Conservation (phyloP, 2,329 filamentous ascomycete species). For the Berkeleyomyces rouxiae region DNA sequence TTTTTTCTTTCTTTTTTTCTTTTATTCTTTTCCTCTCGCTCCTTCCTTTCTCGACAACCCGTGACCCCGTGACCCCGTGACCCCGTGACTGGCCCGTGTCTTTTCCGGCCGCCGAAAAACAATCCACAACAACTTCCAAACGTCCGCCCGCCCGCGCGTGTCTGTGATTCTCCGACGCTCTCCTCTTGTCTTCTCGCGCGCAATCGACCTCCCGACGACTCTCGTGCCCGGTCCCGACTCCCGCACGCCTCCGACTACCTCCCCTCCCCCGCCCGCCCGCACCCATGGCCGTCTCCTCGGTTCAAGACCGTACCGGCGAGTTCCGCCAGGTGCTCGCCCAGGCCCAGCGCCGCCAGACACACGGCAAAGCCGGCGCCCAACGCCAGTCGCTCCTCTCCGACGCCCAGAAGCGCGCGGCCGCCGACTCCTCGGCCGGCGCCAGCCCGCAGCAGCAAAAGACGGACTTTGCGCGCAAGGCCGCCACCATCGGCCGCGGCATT, state of each 20-base stretch:
- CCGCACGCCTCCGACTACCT: background rate
- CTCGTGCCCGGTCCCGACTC: background rate
- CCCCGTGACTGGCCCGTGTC: too few species aligned
- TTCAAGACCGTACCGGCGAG: slow-evolving; percentile 92
- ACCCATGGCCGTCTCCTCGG: slow-evolving; percentile 51
- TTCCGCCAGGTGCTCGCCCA: slow-evolving; percentile 83
- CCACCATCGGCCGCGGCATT: slow-evolving; percentile 83
- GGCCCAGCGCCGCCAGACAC: slow-evolving; percentile 62
- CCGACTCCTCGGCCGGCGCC: slow-evolving; percentile 26
- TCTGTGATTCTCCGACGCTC: too few species aligned
- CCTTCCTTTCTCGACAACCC: background rate
- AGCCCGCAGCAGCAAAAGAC: slow-evolving; percentile 39
- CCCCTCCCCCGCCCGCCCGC: slow-evolving; percentile 6
- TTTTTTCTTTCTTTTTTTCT: background rate
- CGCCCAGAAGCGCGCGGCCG: slow-evolving; percentile 48
- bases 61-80: background rate
- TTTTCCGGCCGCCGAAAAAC: too few species aligned
- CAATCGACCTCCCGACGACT: too few species aligned
- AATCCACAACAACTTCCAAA: too few species aligned
- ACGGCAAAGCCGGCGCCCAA: slow-evolving; percentile 61
- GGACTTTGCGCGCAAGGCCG: slow-evolving; percentile 83
- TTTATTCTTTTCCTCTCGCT: background rate
- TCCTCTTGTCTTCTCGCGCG: too few species aligned
- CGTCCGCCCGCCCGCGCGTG: too few species aligned
- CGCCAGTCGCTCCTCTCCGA: slow-evolving; percentile 64